Conservation (phyloP, 1,284 basidiomycete genomes). For the Apiotrichum akiyoshidainum region DNA sequence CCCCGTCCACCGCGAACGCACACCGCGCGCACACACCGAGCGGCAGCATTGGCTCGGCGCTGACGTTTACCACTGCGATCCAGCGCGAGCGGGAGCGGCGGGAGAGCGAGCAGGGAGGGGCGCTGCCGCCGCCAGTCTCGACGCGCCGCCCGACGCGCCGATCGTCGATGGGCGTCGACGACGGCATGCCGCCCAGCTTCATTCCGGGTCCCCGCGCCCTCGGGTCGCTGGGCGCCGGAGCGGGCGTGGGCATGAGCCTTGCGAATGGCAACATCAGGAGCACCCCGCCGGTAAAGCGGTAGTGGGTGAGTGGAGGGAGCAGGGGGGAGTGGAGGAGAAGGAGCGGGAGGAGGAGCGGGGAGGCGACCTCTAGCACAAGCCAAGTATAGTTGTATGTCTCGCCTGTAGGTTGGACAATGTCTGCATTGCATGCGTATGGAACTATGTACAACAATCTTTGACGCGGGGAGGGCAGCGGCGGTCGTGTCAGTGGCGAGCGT, state of each 20-base stretch:
- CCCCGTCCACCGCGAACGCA: neutral
- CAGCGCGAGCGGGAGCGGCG: too few relatives aligned
- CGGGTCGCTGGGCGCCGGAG: neutral
- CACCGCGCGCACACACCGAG: neutral
- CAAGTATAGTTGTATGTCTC: conserved; percentile 1
- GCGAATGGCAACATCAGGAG: neutral
- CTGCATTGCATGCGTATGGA: too few relatives aligned
- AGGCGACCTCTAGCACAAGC: too few relatives aligned
- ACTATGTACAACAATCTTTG: neutral
- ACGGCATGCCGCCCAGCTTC: conserved; percentile 25
- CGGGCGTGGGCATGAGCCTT: neutral
- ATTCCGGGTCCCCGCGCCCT: conserved; percentile 30
- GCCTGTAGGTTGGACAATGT: conserved; percentile 6
- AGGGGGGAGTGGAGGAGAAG: too few relatives aligned
- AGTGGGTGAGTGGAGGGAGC: too few relatives aligned
- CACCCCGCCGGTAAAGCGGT: conserved; percentile 15
- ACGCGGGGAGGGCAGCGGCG: too few relatives aligned
- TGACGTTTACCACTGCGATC: too few relatives aligned
- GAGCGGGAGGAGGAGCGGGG: too few relatives aligned
- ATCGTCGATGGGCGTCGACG: conserved; percentile 13
- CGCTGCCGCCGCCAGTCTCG: neutral
- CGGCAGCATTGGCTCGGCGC: neutral
- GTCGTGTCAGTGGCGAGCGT: too few relatives aligned
- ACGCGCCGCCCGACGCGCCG: conserved; percentile 10
- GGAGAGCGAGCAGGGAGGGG: too few relatives aligned